Evolutionary conservation across 495 filamentous ascomycete species (phyloP).

Genomic region (Aspergillus asperescens): DNA sequence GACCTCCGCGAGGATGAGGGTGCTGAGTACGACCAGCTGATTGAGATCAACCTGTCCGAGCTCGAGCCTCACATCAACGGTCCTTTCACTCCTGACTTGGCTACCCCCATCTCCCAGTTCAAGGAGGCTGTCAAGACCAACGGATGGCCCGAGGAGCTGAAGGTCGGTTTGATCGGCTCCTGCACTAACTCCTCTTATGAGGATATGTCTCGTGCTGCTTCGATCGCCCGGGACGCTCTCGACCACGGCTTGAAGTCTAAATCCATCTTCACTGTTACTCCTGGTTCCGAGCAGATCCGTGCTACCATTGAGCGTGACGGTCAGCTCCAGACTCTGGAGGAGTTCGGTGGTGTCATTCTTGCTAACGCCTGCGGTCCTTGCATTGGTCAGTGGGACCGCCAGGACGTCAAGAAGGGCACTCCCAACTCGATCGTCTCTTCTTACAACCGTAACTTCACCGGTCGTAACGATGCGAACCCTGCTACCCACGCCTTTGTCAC

Average conservation of each 20-base stretch:
- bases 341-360: constrained; percentile 87
- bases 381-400: constrained; percentile 88
- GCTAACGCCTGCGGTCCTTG: constrained; percentile 93
- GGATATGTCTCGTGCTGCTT: constrained; percentile 93
- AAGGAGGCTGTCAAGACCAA: constrained; percentile 68
- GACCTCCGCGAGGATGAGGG: constrained; percentile 89
- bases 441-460: constrained; percentile 99
- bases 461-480: constrained; percentile 98
- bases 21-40: constrained; percentile 82
- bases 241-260: constrained; percentile 83
- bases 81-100: constrained; percentile 91
- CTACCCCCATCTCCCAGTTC: constrained; percentile 85
- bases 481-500: constrained; percentile 98
- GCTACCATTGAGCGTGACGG: constrained; percentile 89
- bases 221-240: constrained; percentile 82
- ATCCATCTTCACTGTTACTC: constrained; percentile 90
- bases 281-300: constrained; percentile 93
- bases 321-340: constrained; percentile 68
- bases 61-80: constrained; percentile 98
- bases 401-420: constrained; percentile 94
- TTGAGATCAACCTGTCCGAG: constrained; percentile 85
- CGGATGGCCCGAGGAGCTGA: constrained; percentile 84
- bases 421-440: constrained; percentile 94
- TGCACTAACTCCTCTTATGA: constrained; percentile 98
- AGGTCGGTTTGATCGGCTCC: constrained; percentile 90